A percentile compares a stretch with the other conserved stretches of the same genome.
These are phyloP conservation scores for Cyclotella cryptica DNA, from an alignment of 108 stramenopile species.

Conservation along the genomic window DNA sequence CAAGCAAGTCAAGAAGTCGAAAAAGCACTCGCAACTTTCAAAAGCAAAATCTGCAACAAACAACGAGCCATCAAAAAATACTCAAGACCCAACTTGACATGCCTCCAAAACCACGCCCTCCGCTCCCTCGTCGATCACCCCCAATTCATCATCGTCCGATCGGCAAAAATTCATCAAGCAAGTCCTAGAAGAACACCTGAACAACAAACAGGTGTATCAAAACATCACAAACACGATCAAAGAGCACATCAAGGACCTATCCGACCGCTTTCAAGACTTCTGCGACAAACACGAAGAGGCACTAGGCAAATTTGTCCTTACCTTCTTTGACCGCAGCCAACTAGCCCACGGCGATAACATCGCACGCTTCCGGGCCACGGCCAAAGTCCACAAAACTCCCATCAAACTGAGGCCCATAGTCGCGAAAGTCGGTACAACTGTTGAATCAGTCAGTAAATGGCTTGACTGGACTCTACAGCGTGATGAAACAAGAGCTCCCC, in stretches of 20 bases:
- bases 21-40: background rate
- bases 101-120: background rate
- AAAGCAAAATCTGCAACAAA: no score
- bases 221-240: background rate
- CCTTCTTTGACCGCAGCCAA: background rate
- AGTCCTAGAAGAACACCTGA: background rate
- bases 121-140: background rate
- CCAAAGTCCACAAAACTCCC: conserved; percentile 18
- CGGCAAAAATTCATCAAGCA: background rate
- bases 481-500: background rate
- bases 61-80: background rate
- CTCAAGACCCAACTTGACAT: background rate
- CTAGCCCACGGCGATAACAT: background rate
- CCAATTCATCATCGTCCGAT: background rate
- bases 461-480: background rate
- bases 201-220: conserved; percentile 11
- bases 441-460: conserved; percentile 15
- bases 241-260: background rate
- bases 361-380: background rate
- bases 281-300: background rate
- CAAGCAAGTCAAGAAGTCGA: background rate
- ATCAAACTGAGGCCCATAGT: conserved; percentile 3
- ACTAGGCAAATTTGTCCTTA: background rate
- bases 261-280: background rate
- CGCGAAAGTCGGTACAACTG: background rate